A percentile compares a stretch with the other conserved stretches of the same genome.
These are phyloP conservation scores for Silene coronaria DNA, from an alignment of 179 eudicot species.

Conservation along the genomic window DNA sequence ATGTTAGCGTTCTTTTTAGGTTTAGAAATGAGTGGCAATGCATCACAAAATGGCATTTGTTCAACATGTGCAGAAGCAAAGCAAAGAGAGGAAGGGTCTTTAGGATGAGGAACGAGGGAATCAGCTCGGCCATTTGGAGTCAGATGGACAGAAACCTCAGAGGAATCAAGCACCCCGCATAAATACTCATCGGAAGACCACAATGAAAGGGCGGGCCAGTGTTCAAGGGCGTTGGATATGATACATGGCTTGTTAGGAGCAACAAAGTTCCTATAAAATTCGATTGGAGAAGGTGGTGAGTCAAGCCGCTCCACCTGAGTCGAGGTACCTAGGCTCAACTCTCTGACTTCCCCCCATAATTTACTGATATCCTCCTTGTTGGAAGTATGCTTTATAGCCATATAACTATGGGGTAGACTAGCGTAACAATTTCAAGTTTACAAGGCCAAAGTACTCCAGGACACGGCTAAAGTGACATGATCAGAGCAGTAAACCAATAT, in stretches of 20 bases:
- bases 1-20: constrained; percentile 22
- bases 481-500: background rate
- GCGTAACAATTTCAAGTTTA: background rate
- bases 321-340: constrained; percentile 60
- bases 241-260: constrained; percentile 80
- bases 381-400: constrained; percentile 20
- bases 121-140: constrained; percentile 88
- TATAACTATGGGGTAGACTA: background rate
- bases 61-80: constrained; percentile 77
- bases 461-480: background rate
- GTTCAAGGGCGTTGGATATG: constrained; percentile 61
- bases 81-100: constrained; percentile 46
- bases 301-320: constrained; percentile 48
- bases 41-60: constrained; percentile 46
- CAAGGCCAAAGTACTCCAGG: background rate
- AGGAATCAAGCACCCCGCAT: constrained; percentile 39
- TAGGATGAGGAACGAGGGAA: constrained; percentile 53
- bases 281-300: constrained; percentile 68
- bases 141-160: constrained; percentile 72
- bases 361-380: constrained; percentile 27
- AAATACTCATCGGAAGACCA: constrained; percentile 70
- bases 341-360: constrained; percentile 78
- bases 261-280: constrained; percentile 70
- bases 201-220: constrained; percentile 75
- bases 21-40: constrained; percentile 36